These are phyloP conservation scores for Puccinellia tenuiflora DNA, from an alignment of 176 grass and related monocot species.

Conservation along the genomic window DNA sequence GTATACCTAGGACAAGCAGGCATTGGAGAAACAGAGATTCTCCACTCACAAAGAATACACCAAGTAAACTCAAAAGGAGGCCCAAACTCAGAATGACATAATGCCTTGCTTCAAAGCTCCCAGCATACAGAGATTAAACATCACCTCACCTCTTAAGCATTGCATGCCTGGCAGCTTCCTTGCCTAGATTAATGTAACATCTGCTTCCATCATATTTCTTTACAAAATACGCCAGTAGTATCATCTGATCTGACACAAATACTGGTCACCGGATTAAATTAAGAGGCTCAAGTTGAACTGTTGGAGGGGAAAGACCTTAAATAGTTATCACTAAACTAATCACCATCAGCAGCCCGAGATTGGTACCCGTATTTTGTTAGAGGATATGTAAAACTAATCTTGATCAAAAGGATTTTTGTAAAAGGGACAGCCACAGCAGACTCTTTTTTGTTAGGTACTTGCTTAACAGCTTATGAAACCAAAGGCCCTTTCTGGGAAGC, in stretches of 20 bases:
- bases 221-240: slow-evolving; percentile 12
- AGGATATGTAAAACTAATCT: slow-evolving; percentile 15
- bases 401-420: slow-evolving; percentile 29
- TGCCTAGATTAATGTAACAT: slow-evolving; percentile 11
- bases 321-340: slow-evolving; percentile 22
- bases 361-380: slow-evolving; percentile 28
- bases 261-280: background rate
- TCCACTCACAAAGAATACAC: background rate
- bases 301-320: background rate
- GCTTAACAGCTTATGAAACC: background rate
- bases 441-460: slow-evolving; percentile 25
- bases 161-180: background rate
- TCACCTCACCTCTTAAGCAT: background rate
- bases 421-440: slow-evolving; percentile 8
- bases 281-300: background rate
- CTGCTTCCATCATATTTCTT: slow-evolving; percentile 12
- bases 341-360: background rate
- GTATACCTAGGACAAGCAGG: background rate
- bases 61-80: background rate
- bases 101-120: background rate
- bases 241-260: slow-evolving; percentile 39
- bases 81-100: background rate
- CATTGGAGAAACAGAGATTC: background rate
- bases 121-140: background rate
- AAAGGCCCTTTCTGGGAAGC: background rate